A percentile compares a stretch with the other conserved stretches of the same genome.
Evolutionary conservation across 1,139 yeast species (phyloP).

Genomic region (Sugiyamaella sp.): DNA sequence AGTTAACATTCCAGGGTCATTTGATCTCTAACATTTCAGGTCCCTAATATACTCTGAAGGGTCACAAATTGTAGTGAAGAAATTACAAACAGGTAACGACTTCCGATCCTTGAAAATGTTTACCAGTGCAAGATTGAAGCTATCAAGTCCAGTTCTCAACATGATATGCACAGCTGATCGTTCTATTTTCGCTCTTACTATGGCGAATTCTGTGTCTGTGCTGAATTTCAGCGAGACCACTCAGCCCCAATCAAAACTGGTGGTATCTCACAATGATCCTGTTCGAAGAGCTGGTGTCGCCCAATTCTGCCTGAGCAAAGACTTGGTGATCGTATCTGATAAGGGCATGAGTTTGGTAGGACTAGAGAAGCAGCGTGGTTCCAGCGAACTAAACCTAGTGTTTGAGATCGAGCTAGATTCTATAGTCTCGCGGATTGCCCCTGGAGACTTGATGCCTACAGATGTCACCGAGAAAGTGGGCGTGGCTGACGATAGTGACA

Average conservation of each 20-base stretch:
- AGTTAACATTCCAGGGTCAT: slow-evolving; percentile 12
- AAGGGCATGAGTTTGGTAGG: slow-evolving; percentile 25
- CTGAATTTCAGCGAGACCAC: slow-evolving; percentile 5
- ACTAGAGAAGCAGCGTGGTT: slow-evolving; percentile 8
- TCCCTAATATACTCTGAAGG: slow-evolving; percentile 31
- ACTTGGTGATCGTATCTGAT: slow-evolving; percentile 25
- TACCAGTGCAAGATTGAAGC: slow-evolving; percentile 1
- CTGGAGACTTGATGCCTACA: slow-evolving; percentile 13
- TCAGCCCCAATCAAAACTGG: slow-evolving; percentile 1
- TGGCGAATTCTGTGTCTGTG: slow-evolving; percentile 13
- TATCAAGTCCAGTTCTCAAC: slow-evolving; percentile 22
- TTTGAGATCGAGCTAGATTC: slow-evolving; percentile 17
- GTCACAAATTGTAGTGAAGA: slow-evolving; percentile 9
- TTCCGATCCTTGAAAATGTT: slow-evolving; percentile 15
- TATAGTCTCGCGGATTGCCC: slow-evolving; percentile 16
- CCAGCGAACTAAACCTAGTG: slow-evolving; percentile 14
- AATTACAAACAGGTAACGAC: slow-evolving; percentile 13
- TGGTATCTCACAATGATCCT: slow-evolving; percentile 22
- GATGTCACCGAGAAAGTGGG: slow-evolving; percentile 7
- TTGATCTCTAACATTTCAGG: slow-evolving; percentile 2
- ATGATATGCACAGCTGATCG: slow-evolving; percentile 8
- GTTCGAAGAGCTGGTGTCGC: slow-evolving; percentile 22
- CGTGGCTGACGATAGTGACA: slow-evolving; percentile 2
- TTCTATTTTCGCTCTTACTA: slow-evolving; percentile 25
- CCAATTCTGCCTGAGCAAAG: slow-evolving; percentile 22